Percentiles rank a stretch among this genome's conserved stretches.
Conservation (phyloP, 148 eudicot species). For the Diospyros lotus region DNA sequence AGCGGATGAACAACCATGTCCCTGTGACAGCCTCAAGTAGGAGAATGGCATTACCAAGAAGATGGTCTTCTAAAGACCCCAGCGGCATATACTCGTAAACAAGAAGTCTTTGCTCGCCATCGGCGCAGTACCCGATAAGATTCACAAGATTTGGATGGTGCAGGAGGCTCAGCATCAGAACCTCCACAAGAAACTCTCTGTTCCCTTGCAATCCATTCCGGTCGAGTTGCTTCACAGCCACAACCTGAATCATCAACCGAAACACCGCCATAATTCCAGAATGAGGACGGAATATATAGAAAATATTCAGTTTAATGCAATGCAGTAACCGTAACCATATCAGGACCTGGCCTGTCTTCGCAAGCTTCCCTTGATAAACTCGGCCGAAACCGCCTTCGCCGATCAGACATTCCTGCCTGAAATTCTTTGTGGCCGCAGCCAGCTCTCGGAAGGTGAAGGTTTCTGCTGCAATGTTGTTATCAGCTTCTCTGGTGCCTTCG, state of each 20-base stretch:
- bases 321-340: background rate
- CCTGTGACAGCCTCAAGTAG: background rate
- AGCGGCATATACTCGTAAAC: constrained; percentile 59
- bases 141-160: constrained; percentile 60
- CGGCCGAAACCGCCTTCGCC: constrained; percentile 80
- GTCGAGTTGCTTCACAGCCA: constrained; percentile 70
- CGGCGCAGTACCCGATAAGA: constrained; percentile 70
- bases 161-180: constrained; percentile 63
- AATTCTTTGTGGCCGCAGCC: constrained; percentile 70
- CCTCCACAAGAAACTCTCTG: constrained; percentile 69
- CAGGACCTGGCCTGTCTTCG: constrained; percentile 44
- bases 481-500: background rate
- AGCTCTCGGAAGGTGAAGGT: constrained; percentile 65
- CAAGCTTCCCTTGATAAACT: constrained; percentile 59
- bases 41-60: constrained; percentile 35
- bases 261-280: background rate
- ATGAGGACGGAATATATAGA: background rate
- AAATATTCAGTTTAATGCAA: background rate
- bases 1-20: no score
- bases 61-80: constrained; percentile 65
- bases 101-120: constrained; percentile 63
- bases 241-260: constrained; percentile 27
- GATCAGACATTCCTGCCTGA: constrained; percentile 52
- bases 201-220: constrained; percentile 69
- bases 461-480: constrained; percentile 52